Base-by-base conservation (phyloP, 176 grass and related monocot genomes). In the Eragrostis nindensis region DNA sequence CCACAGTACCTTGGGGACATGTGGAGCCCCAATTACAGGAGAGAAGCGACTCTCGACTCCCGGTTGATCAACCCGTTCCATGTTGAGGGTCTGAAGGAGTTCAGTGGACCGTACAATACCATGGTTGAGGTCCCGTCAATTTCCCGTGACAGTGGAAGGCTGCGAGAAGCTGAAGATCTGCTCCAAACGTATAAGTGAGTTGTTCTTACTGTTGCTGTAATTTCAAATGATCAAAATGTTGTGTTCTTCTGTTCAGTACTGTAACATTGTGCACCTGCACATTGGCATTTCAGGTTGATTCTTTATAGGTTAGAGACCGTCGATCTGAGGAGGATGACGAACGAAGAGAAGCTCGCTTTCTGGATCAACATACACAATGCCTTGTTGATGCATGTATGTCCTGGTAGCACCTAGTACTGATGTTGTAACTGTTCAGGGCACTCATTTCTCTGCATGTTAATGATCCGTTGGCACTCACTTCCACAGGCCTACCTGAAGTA, bases 331-430 rank as follows among this genome's bases (percentile, higher is more conserved):
- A 83, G 89, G 75, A 79, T 94, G 77, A 92, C 85, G 13, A 89
- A 91, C 30, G 90, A 91, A 38, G 95, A 94, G 85, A 94, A 92
- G 88, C 72, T 98, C 4, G 86, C 95, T 11, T 91, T 98, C 79
- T 98, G 95, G 92, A 94, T 98, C 81, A 98, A 98, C 80, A 71
- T 91, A 41, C 95, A 98, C 76, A 98, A 98, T 65, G 86, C 95
- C 5, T 71, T 92, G 70, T 15, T 94, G 76, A 98, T 98, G 95
- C 92, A 98, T 81, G 95, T 97, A 91, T 73, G 77, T 10, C 30
- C 42, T 40, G 10, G 68, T 26, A 9, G 44, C 21, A 17, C 0
- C 1, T 73, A 55, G 0, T 5, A 72, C 1, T 9, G 1, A 21
- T 1, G 16, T 54, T 1, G 16, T 54, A 62, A 30, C 16, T 87